phyloP scores from a whole-genome alignment of 257 asterid genomes.

The Fraxinus quadrangulata region DNA sequence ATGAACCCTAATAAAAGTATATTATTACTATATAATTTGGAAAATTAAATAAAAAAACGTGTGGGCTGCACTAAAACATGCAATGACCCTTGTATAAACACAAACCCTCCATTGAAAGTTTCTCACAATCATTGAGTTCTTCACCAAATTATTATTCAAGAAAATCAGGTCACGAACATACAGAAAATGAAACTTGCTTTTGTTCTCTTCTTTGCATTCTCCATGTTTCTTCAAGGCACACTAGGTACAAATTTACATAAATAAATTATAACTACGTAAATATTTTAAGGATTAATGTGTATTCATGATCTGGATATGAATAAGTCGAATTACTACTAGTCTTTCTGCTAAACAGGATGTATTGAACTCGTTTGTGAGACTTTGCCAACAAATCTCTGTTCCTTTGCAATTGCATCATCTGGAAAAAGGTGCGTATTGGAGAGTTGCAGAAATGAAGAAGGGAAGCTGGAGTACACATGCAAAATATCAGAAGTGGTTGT shows the following conservation, averaged over 20 bases:
- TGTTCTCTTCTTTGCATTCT: slow-evolving; percentile 40
- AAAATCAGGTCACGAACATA: not conserved
- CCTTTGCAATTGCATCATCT: slow-evolving; percentile 61
- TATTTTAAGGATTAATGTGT: not conserved
- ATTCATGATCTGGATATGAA: not conserved
- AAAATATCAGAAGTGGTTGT: slow-evolving; percentile 64
- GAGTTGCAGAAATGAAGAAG: slow-evolving; percentile 35
- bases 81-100: slow-evolving; percentile 27
- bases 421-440: slow-evolving; percentile 78
- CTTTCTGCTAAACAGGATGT: not conserved
- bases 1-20: not conserved
- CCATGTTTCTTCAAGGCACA: slow-evolving; percentile 41
- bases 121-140: slow-evolving; percentile 19
- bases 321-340: too few relatives aligned
- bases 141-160: slow-evolving; percentile 8
- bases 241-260: slow-evolving; percentile 34
- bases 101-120: slow-evolving; percentile 18
- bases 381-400: slow-evolving; percentile 49
- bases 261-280: not conserved
- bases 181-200: slow-evolving; percentile 37
- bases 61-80: slow-evolving; percentile 3
- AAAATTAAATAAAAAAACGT: not conserved
- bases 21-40: not conserved
- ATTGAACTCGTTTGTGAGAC: slow-evolving; percentile 56
- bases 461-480: slow-evolving; percentile 46